Base-by-base conservation (phyloP, 2,329 filamentous ascomycete species). In the Penicillium sp. region DNA sequence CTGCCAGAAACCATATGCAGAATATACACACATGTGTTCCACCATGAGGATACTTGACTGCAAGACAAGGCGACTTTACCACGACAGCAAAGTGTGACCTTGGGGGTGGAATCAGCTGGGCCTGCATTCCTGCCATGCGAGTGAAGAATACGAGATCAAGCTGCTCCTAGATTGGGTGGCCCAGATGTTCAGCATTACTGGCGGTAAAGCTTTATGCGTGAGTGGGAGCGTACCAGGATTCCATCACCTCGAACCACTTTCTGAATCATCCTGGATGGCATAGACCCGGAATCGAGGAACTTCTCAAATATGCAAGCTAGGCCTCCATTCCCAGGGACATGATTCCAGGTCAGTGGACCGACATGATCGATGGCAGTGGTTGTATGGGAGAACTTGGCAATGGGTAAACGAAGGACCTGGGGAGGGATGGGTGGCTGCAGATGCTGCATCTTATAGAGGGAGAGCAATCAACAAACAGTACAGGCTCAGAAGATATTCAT, bases 371-470 rank as follows among this genome's bases (percentile, higher is more conserved):
- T 58, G 13, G 73, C 68, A 5, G 73, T 73, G 6, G 72, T 77
- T 17, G 77, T 73, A 62, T 77, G 74, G 21, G 78, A 80, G 64
- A 79, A 80, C 56, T 80, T 80, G n/a, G 69, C 69, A 15, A 76
- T 65, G 9, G 67, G 58, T 29, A 75, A 58, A 54, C 67, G 68
- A 33, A 65, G 62, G 21, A 67, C 51, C 13, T 63, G 54, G 4
- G 62, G 60, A 21, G 60, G 61, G 17, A 23, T 38, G 8, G 57
- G 21, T 23, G 37, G 57, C 7, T 60, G 58, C 8, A 31, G 38
- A 27, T 52, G 42, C 2, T 46, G 38, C 40, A 60, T 50, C 15
- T 17, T 50, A 17, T 25, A 25, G 31, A 40, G 2, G 1, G 2
- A 23, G 13, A 17, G 13, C 3, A 35, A 53, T 21, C 3, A 12